These are phyloP conservation scores for Metschnikowia similis DNA, from an alignment of 805 yeast genomes.

Conservation along the genomic window DNA sequence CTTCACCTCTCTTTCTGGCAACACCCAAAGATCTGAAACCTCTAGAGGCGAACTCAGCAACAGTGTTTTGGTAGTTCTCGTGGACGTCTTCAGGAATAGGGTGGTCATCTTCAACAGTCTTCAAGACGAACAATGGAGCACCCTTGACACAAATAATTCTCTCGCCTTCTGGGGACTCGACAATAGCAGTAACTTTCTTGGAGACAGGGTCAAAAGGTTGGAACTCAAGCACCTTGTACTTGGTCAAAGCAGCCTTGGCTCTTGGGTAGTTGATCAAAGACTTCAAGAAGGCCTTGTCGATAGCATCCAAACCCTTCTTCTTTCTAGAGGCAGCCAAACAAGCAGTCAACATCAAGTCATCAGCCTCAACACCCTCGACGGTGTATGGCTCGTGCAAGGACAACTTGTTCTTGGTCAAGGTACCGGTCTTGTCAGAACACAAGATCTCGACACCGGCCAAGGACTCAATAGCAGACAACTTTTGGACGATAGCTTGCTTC, in stretches of 20 bases:
- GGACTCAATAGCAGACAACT: constrained; percentile 93
- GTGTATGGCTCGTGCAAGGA: constrained; percentile 96
- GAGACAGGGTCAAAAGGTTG: constrained; percentile 98
- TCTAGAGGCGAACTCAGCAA: constrained; percentile 95
- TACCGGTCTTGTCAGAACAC: constrained; percentile 98
- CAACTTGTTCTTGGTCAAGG: constrained; percentile 94
- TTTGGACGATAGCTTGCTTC: constrained; percentile 96
- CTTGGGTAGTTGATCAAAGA: constrained; percentile 84
- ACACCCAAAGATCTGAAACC: constrained; percentile 99
- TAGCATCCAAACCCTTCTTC: constrained; percentile 97
- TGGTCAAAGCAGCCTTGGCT: constrained; percentile 87
- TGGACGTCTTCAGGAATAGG: constrained; percentile 91
- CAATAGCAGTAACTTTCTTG: constrained; percentile 92
- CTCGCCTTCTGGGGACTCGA: constrained; percentile 95
- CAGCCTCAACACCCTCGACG: constrained; percentile 94
- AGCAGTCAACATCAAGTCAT: constrained; percentile 95
- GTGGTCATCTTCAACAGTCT: constrained; percentile 96
- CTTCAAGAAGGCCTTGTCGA: constrained; percentile 94
- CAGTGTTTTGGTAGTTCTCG: constrained; percentile 94
- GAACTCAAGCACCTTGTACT: constrained; percentile 93
- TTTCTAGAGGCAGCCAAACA: constrained; percentile 97
- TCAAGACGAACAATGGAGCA: constrained; percentile 95
- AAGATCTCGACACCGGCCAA: constrained; percentile 96
- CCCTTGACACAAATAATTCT: constrained; percentile 94
- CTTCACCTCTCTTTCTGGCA: constrained; percentile 98